Evolutionary conservation across 1,139 yeast genomes (phyloP).

Genomic region (Yamadazyma triangularis): DNA sequence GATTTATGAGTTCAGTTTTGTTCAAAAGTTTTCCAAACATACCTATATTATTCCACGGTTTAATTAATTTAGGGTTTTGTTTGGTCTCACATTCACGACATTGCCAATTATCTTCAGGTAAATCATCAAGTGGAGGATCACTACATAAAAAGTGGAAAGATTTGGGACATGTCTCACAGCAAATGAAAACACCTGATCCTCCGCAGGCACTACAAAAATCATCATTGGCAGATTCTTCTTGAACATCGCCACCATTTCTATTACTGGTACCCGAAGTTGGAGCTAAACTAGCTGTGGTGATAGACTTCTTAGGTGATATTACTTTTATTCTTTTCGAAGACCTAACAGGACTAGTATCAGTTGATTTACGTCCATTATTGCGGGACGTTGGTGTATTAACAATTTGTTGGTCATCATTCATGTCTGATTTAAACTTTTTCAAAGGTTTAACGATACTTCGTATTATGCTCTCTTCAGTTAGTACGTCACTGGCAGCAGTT

Average conservation of each 20-base stretch:
- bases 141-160: constrained; percentile 91
- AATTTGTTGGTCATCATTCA: no score
- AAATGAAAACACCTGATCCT: constrained; percentile 80
- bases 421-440: background rate
- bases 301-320: constrained; percentile 37
- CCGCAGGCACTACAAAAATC: constrained; percentile 90
- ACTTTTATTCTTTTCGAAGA: constrained; percentile 34
- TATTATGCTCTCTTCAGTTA: constrained; percentile 30
- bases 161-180: constrained; percentile 91
- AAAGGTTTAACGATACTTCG: constrained; percentile 19
- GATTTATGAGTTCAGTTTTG: constrained; percentile 56
- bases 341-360: constrained; percentile 11
- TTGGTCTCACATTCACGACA: constrained; percentile 66
- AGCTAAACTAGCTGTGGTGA: constrained; percentile 24
- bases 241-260: constrained; percentile 3
- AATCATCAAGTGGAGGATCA: constrained; percentile 79
- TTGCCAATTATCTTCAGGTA: constrained; percentile 90
- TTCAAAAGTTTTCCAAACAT: constrained; percentile 63
- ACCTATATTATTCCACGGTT: constrained; percentile 43
- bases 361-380: constrained; percentile 3
- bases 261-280: constrained; percentile 15
- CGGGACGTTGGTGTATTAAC: constrained; percentile 4
- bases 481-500: constrained; percentile 18
- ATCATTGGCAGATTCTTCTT: constrained; percentile 51
- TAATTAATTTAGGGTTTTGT: constrained; percentile 20